Conservation (phyloP, 139 green algal species). For the Cymbomonas tetramitiformis region DNA sequence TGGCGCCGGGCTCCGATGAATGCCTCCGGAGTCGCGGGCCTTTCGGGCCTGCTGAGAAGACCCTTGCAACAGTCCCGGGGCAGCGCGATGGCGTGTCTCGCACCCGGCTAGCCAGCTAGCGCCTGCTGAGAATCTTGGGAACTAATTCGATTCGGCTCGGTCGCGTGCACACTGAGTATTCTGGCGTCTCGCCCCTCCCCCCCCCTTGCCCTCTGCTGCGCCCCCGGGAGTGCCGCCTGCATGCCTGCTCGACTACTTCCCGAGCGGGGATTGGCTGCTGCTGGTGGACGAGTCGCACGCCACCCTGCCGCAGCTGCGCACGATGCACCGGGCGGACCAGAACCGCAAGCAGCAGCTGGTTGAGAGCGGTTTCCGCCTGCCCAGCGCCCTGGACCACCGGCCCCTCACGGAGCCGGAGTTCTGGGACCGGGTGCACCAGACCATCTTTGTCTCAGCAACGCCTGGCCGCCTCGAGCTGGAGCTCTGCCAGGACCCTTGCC, state of each 20-base stretch:
- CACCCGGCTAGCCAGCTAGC: too few species aligned
- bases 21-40: too few species aligned
- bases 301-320: constrained; percentile 19
- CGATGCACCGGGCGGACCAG: constrained; percentile 21
- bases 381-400: constrained; percentile 21
- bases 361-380: constrained; percentile 12
- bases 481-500: too few species aligned
- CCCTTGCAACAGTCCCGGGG: too few species aligned
- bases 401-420: constrained; percentile 20
- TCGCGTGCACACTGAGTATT: too few species aligned
- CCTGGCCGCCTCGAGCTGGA: constrained; percentile 11
- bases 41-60: too few species aligned
- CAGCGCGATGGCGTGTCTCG: too few species aligned
- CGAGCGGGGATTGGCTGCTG: constrained; percentile 10
- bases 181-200: too few species aligned
- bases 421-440: constrained; percentile 16
- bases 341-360: constrained; percentile 15
- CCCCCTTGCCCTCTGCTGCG: too few species aligned
- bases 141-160: too few species aligned
- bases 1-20: too few species aligned
- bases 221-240: constrained; percentile 3
- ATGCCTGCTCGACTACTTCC: constrained; percentile 24
- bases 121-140: too few species aligned
- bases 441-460: constrained; percentile 20
- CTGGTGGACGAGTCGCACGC: constrained; percentile 25